Evolutionary conservation across 129 eudicot species (phyloP), one percentile per base, ranked within the genome.

Genomic region (Logfia minima): DNA sequence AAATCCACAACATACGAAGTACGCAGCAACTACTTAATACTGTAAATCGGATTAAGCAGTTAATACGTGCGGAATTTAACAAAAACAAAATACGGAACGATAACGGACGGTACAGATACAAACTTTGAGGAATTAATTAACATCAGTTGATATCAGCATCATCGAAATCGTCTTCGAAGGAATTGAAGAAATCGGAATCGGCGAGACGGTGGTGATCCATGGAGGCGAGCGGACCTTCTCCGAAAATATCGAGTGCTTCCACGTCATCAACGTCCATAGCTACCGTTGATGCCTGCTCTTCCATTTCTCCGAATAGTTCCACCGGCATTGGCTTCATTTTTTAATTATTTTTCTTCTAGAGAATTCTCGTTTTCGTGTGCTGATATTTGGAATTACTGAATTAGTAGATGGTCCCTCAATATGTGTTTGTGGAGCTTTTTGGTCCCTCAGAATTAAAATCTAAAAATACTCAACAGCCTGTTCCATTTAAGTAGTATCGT

Each of bases 241-340:
- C 96, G 84, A 90, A 90, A 10, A 88, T 45, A 52, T 92, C 96
- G 23, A 90, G 75, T 8, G 90, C 77, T 3, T 90, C 98, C 29
- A 81, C 86, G 83, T 92, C 98, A 74, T 89, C 96, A 1, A 89
- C 96, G 59, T 89, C 96, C 98, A 92, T 92, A 0, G 93, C 96
- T 75, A 82, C 82, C 21, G 90, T 74, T 8, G 88, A 77, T 21
- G 83, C 90, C n/a, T 86, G 93, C 68, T 92, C 98, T 18, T 92
- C 96, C 78, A 80, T 78, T 62, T 89, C 92, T 18, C 83, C 87
- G 70, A 85, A 85, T 81, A 66, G 75, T 28, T 92, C 97, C 69
- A 87, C 83, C 35, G 90, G 86, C 89, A 84, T 66, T 18, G 92
- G 79, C 75, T 85, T 92, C 95, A 87, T 88, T 21, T 45, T 58